Evolutionary conservation across 2,329 filamentous ascomycete genomes (phyloP), one percentile per base, ranked within the genome.

Genomic region (Scleromitrula shiraiana): DNA sequence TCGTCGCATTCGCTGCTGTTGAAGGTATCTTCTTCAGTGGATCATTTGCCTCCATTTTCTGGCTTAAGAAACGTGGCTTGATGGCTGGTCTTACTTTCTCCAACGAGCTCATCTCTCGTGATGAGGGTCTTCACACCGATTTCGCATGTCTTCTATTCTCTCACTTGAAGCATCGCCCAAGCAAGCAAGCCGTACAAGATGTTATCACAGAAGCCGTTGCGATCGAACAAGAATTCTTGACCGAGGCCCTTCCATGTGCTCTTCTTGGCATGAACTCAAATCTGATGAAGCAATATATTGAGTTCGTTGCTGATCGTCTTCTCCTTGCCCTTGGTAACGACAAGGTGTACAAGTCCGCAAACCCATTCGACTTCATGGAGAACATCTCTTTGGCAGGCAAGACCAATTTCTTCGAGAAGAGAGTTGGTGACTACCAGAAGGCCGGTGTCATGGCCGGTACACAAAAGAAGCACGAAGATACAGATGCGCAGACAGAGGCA

Each of bases 331-430:
- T 98, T 39, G 93, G 93, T 64, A 96, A 96, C 70, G 79, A 86
- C 62, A 97, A 96, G 78, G 77, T 86, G 62, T 98, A 95, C 81
- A 87, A 93, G 66, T 76, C 85, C 22, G 80, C 83, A 68, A 98
- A 98, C 75, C 93, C 93, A 67, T 98, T 98, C 68, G 93, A 98
- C 77, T 98, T 98, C 71, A 98, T 98, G 93, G 93, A 98, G 79
- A 96, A 95, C 73, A 98, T 98, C 70, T 97, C 93, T 19, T 80
- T 98, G 9, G 88, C 89, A 44, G 93, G 93, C 71, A 98, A 98
- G 86, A 98, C 93, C 68, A 98, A 98, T 82, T 98, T 98, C 81
- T 98, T 98, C 68, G 93, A 98, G 85, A 98, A 98, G 86, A 88
- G 93, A 62, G 93, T 98, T 50, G 93, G 85, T 68, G 93, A 98